A percentile compares a stretch with the other conserved stretches of the same genome.
phyloP scores from a whole-genome alignment of 1,284 basidiomycete species.

The Blastosporella zonata region DNA sequence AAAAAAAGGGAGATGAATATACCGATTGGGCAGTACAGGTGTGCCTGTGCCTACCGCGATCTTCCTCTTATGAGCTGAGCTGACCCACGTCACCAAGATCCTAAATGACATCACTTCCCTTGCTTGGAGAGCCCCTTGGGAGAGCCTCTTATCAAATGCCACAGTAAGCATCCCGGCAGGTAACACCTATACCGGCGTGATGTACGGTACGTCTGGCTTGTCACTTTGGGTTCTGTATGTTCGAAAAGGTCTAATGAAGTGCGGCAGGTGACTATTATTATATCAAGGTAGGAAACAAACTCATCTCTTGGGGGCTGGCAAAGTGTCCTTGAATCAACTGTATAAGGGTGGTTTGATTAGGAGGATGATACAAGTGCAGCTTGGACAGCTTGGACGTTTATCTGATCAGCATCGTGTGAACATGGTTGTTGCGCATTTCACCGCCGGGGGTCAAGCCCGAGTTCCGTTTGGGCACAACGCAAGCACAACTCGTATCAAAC shows the following conservation, averaged over 20 bases:
- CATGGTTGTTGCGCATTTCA: too few relatives aligned
- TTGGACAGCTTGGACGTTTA: background rate
- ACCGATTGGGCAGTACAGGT: conserved; percentile 48
- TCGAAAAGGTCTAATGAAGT: background rate
- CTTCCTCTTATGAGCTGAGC: background rate
- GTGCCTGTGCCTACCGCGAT: conserved; percentile 10
- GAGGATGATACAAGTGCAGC: too few relatives aligned
- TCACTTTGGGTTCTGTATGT: background rate
- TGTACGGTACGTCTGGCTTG: conserved; percentile 15
- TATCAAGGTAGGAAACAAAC: conserved; percentile 40
- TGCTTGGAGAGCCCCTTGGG: conserved; percentile 20
- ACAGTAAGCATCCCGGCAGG: conserved; percentile 20
- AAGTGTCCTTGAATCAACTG: conserved; percentile 24
- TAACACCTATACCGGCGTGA: conserved; percentile 14
- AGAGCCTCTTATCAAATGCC: conserved; percentile 20
- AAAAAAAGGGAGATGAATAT: conserved; percentile 41
- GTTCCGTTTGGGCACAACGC: too few relatives aligned
- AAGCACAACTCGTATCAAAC: too few relatives aligned
- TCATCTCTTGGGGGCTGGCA: conserved; percentile 36
- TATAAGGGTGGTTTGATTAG: background rate
- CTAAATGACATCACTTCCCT: conserved; percentile 36
- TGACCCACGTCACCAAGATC: conserved; percentile 33
- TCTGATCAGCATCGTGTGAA: background rate
- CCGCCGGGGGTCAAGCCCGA: too few relatives aligned
- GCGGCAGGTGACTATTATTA: conserved; percentile 44